Percentiles rank a stretch among this genome's conserved stretches.
These are phyloP conservation scores for Diplodia corticola DNA, from an alignment of 2,329 filamentous ascomycete genomes.

Conservation along the genomic window DNA sequence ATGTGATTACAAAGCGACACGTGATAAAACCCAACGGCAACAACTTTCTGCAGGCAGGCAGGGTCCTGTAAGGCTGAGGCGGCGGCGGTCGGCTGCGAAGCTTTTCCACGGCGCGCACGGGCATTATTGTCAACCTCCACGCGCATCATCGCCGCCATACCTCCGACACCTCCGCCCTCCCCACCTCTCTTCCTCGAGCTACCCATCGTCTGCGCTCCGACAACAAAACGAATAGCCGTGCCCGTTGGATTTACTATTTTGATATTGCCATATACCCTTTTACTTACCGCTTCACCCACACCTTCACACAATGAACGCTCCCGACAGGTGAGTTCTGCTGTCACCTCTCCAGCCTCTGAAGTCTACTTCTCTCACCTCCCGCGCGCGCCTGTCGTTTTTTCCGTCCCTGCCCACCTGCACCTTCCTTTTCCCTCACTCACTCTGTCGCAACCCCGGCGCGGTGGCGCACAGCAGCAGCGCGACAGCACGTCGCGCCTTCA, in stretches of 20 bases:
- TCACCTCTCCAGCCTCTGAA: background rate
- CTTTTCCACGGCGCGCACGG: conserved; percentile 3
- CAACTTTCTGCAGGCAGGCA: background rate
- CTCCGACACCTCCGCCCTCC: background rate
- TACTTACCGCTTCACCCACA: background rate
- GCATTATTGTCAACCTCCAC: background rate
- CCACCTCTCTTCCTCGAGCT: background rate
- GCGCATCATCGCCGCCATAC: background rate
- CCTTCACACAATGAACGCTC: conserved; percentile 38
- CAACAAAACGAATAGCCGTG: background rate
- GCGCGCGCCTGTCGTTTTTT: conserved; percentile 8
- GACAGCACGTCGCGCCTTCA: background rate
- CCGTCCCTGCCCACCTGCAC: background rate
- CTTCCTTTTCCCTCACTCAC: background rate
- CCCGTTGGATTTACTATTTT: background rate
- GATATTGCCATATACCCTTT: conserved; percentile 3
- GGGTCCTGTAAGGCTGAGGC: background rate
- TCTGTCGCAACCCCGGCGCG: background rate
- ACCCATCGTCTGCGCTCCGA: background rate
- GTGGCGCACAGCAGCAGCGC: background rate
- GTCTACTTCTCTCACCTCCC: conserved; percentile 1
- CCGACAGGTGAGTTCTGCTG: conserved; percentile 37
- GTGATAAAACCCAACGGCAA: background rate
- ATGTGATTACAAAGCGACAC: background rate
- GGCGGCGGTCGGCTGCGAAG: background rate